A percentile compares a stretch with the other conserved stretches of the same genome.
Evolutionary conservation across 345 rosid genomes (phyloP).

Genomic region (Conringia planisiliqua): DNA sequence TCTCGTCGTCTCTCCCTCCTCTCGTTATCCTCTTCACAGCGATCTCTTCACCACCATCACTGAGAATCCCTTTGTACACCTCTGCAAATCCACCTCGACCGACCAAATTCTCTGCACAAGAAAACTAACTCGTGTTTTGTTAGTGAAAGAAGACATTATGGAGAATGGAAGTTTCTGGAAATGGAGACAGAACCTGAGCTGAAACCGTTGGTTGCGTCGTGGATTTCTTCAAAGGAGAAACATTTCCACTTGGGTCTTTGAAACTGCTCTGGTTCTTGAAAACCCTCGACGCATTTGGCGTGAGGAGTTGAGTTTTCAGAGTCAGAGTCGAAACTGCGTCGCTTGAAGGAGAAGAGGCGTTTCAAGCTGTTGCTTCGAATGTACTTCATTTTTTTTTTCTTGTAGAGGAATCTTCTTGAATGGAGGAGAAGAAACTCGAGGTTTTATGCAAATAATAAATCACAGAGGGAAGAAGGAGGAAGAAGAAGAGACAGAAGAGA

Average conservation of each 20-base stretch:
- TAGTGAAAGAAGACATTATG: background rate
- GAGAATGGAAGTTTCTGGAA: background rate
- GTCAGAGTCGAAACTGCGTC: slow-evolving; percentile 55
- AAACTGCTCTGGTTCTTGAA: slow-evolving; percentile 32
- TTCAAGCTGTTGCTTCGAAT: slow-evolving; percentile 76
- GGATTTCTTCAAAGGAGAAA: slow-evolving; percentile 80
- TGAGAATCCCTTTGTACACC: slow-evolving; percentile 66
- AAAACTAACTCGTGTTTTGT: background rate
- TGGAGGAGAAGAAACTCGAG: slow-evolving; percentile 27
- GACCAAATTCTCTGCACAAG: slow-evolving; percentile 55
- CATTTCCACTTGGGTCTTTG: slow-evolving; percentile 88
- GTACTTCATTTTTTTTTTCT: slow-evolving; percentile 55
- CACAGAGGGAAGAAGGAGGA: background rate
- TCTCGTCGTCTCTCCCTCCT: slow-evolving; percentile 66
- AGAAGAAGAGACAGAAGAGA: slow-evolving; percentile 12
- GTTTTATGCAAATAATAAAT: background rate
- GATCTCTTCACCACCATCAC: slow-evolving; percentile 52
- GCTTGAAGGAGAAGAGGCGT: slow-evolving; percentile 70
- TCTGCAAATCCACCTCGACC: slow-evolving; percentile 96
- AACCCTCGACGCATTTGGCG: slow-evolving; percentile 29
- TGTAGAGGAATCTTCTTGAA: too few relatives aligned
- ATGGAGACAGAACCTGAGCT: slow-evolving; percentile 46
- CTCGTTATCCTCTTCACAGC: slow-evolving; percentile 84
- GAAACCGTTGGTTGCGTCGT: slow-evolving; percentile 68
- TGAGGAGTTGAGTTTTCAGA: slow-evolving; percentile 28